Evolutionary conservation across 495 filamentous ascomycete genomes (phyloP), one percentile per base, ranked within the genome.

Genomic region (Neurospora sp.): DNA sequence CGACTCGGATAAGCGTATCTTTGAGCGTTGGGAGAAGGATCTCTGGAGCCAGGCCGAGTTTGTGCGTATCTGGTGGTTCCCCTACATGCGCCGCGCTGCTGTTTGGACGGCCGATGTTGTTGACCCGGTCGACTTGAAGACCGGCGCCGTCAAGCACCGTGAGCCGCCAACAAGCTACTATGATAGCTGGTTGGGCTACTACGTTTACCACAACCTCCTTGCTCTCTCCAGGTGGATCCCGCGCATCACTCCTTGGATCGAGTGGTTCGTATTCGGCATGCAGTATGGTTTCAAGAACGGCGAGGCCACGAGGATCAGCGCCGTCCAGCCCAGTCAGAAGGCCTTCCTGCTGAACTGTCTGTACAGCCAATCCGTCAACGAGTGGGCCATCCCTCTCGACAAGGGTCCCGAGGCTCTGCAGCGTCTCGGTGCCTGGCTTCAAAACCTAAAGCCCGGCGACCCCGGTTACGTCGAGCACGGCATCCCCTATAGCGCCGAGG

Each of bases 1-100:
- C 72, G 87, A 92, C 69, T 78, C 88, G 6, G 87, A 97, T 42
- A 75, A 84, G 6, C 81, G 87, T 22, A 88, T 99, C 59, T 81
- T 98, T 41, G 80, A 84, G 6, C 82, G 87, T 10, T 99, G 96
- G 94, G 85, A 91, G 3, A 84, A 80, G 18, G 87, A 84, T 14
- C 84, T 98, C 37, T 99, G 96, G 96, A 92, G 88, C 7, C 87
- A 88, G 48, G 86, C 90, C 76, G 93, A 98, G 80, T 99, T 94
- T 78, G 92, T 94, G 48, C 88, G 96, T 35, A 91, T 97, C 53
- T 99, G 96, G 96, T 99, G 96, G 96, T 88, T 97, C 80, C 96
- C 96, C 2, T 97, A 99, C 83, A 91, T 90, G 81, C 88, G 91
- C 69, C 86, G 91, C 38, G 92, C 91, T 20, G 91, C 97, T 73